phyloP scores from a whole-genome alignment of 2,329 filamentous ascomycete species.

The Coniochaeta sp. region DNA sequence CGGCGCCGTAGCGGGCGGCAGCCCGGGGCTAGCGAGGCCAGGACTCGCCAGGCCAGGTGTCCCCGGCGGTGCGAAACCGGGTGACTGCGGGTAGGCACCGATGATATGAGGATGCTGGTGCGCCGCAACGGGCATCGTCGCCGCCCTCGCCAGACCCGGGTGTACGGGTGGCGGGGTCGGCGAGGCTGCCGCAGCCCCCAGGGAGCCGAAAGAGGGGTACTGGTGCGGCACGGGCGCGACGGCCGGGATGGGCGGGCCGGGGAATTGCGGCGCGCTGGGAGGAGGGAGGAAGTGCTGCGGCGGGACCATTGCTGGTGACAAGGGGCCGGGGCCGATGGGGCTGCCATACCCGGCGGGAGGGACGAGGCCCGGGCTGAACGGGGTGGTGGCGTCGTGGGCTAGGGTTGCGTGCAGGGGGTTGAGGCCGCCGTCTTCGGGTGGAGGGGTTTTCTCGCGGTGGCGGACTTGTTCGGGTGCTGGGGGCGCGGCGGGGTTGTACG shows the following conservation, averaged over 20 bases:
- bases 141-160: slow-evolving; percentile 38
- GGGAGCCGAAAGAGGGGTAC: slow-evolving; percentile 34
- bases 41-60: slow-evolving; percentile 28
- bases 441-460: slow-evolving; percentile 74
- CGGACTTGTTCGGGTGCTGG: slow-evolving; percentile 65
- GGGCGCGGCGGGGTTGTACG: slow-evolving; percentile 75
- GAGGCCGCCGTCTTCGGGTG: slow-evolving; percentile 58
- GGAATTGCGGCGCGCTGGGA: slow-evolving; percentile 29
- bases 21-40: no score
- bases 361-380: slow-evolving; percentile 45
- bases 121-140: slow-evolving; percentile 37
- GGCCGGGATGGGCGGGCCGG: slow-evolving; percentile 30
- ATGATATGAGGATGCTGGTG: slow-evolving; percentile 33
- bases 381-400: slow-evolving; percentile 44
- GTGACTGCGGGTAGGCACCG: slow-evolving; percentile 34
- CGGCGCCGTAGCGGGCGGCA: slow-evolving; percentile 27
- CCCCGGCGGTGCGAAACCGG: slow-evolving; percentile 31
- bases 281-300: slow-evolving; percentile 26
- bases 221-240: slow-evolving; percentile 30
- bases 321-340: slow-evolving; percentile 36
- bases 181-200: slow-evolving; percentile 12
- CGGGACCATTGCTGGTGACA: slow-evolving; percentile 29
- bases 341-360: slow-evolving; percentile 1
- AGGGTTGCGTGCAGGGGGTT: slow-evolving; percentile 54
- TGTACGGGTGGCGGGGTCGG: slow-evolving; percentile 24